phyloP scores from a whole-genome alignment of 306 rosid genomes.

The Quercus ilex region DNA sequence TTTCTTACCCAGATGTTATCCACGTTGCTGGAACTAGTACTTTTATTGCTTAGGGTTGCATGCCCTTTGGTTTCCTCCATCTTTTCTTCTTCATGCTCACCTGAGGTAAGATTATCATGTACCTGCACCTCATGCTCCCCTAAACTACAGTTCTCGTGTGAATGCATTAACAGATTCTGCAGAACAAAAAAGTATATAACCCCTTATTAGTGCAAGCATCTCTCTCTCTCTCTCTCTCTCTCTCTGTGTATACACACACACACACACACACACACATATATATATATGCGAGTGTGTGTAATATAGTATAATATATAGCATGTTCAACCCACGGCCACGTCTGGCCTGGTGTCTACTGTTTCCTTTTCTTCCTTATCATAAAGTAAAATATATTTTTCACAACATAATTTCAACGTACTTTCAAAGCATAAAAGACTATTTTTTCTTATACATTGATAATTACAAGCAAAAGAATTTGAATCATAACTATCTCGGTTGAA shows the following conservation, averaged over 20 bases:
- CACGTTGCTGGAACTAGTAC: not conserved
- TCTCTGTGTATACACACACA: too few relatives aligned
- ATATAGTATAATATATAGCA: too few relatives aligned
- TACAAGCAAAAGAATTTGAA: too few relatives aligned
- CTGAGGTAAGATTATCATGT: not conserved
- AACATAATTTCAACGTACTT: too few relatives aligned
- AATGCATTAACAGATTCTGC: conserved; percentile 1
- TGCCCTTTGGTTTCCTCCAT: not conserved
- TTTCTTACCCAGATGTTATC: conserved; percentile 5
- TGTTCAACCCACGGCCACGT: too few relatives aligned
- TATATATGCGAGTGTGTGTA: fast-evolving
- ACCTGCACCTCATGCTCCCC: not conserved
- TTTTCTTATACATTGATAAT: too few relatives aligned
- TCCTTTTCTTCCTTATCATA: too few relatives aligned
- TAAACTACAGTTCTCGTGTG: not conserved
- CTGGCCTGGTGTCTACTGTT: too few relatives aligned
- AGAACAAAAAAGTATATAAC: not conserved
- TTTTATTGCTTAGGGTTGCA: not conserved
- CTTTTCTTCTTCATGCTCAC: not conserved
- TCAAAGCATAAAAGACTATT: not conserved
- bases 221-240: too few relatives aligned
- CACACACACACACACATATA: too few relatives aligned
- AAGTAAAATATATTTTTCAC: too few relatives aligned
- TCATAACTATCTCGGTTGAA: too few relatives aligned
- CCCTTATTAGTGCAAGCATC: not conserved